phyloP scores from a whole-genome alignment of 257 asterid species.

The Linderniella brevidens region DNA sequence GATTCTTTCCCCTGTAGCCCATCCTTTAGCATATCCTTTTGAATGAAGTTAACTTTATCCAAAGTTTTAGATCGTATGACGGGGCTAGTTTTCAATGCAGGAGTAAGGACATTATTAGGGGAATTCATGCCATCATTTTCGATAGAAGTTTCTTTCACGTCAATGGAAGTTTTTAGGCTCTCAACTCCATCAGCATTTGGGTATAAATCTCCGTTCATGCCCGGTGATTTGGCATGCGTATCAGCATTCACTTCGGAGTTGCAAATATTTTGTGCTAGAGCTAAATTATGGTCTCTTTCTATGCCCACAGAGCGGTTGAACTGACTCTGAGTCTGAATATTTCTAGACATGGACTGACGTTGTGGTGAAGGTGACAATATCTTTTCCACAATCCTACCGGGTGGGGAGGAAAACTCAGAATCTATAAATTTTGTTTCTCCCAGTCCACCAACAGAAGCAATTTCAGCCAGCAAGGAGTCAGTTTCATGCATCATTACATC shows the following conservation, averaged over 20 bases:
- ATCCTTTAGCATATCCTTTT: too few species aligned
- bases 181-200: constrained; percentile 19
- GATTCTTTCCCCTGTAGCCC: too few species aligned
- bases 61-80: too few species aligned
- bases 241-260: too few species aligned
- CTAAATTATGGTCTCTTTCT: too few species aligned
- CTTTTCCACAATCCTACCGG: constrained; percentile 17
- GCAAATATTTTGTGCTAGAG: too few species aligned
- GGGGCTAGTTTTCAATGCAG: constrained; percentile 1
- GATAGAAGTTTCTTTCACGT: constrained; percentile 11
- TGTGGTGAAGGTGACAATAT: constrained; percentile 9
- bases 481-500: constrained; percentile 23
- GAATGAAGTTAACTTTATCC: too few species aligned
- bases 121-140: too few species aligned
- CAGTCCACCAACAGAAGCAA: constrained; percentile 10
- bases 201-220: constrained; percentile 14
- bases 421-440: constrained; percentile 20
- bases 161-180: constrained; percentile 13
- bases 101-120: constrained; percentile 8
- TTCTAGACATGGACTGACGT: too few species aligned
- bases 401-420: constrained; percentile 25
- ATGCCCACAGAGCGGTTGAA: too few species aligned
- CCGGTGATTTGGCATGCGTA: too few species aligned
- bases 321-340: too few species aligned
- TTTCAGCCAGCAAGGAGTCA: constrained; percentile 31